Percentiles rank a stretch among this genome's conserved stretches.
These are phyloP conservation scores for Phytophthora boehmeriae DNA, from an alignment of 352 stramenopile species.

Conservation along the genomic window DNA sequence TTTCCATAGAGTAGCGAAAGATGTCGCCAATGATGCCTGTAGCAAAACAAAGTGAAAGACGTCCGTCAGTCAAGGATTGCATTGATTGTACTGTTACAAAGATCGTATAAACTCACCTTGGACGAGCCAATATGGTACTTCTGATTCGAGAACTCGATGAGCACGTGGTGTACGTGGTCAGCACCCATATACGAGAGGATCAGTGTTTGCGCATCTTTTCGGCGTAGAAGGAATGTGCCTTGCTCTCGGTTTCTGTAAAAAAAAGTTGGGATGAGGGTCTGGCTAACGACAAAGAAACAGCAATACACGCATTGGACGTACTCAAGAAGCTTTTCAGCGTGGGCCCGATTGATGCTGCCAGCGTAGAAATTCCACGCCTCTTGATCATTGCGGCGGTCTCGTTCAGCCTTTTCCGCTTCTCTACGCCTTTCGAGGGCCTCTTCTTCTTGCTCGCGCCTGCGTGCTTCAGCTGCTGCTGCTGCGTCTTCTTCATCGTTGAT, in stretches of 20 bases:
- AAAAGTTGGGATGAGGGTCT: neutral
- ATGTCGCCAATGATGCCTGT: slow-evolving; percentile 55
- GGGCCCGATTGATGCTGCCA: slow-evolving; percentile 72
- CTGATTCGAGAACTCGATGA: slow-evolving; percentile 76
- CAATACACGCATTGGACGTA: slow-evolving; percentile 24
- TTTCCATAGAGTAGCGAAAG: slow-evolving; percentile 72
- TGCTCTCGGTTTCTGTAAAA: slow-evolving; percentile 52
- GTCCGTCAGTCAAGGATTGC: slow-evolving; percentile 1
- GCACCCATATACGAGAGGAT: slow-evolving; percentile 80
- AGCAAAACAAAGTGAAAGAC: slow-evolving; percentile 1
- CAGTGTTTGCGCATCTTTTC: slow-evolving; percentile 82
- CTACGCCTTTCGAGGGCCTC: slow-evolving; percentile 40
- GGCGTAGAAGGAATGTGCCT: slow-evolving; percentile 81
- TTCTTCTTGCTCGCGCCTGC: slow-evolving; percentile 35
- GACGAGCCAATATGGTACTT: slow-evolving; percentile 80
- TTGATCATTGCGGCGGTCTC: slow-evolving; percentile 58
- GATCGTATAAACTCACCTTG: slow-evolving; percentile 46
- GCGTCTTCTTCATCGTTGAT: slow-evolving; percentile 46
- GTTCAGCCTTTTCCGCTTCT: slow-evolving; percentile 41
- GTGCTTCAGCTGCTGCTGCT: slow-evolving; percentile 29
- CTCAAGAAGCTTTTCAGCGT: slow-evolving; percentile 71
- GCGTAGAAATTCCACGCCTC: slow-evolving; percentile 83
- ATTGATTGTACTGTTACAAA: neutral
- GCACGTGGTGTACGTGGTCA: slow-evolving; percentile 77
- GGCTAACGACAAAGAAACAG: too few species aligned